These are phyloP conservation scores for Nakazawaea pomicola DNA, from an alignment of 805 yeast genomes.

Conservation along the genomic window DNA sequence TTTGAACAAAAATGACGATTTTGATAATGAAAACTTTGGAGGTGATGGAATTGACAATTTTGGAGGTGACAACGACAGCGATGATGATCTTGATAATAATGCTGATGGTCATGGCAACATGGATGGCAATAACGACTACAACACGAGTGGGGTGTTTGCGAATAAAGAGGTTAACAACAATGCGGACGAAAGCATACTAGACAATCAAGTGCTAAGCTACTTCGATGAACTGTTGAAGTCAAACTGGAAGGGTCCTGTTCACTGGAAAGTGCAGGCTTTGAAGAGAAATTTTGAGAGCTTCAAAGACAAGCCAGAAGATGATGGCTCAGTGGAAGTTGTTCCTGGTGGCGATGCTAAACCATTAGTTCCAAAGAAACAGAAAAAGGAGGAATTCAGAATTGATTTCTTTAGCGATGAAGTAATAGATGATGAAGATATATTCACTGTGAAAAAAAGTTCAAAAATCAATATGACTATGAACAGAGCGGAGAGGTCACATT, in stretches of 20 bases:
- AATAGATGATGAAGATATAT: conserved; percentile 30
- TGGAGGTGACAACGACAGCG: conserved; percentile 15
- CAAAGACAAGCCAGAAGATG: not conserved
- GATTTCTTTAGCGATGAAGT: conserved; percentile 25
- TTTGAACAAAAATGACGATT: conserved; percentile 13
- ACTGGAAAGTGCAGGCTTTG: conserved; percentile 72
- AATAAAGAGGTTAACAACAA: conserved; percentile 2
- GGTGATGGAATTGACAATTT: conserved; percentile 15
- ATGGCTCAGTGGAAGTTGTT: not conserved
- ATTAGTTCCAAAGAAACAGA: conserved; percentile 17
- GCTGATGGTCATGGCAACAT: conserved; percentile 17
- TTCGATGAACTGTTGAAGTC: conserved; percentile 64
- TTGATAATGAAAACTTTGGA: conserved; percentile 17
- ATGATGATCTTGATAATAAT: conserved; percentile 18
- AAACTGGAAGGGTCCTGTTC: conserved; percentile 85
- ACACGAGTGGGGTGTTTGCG: conserved; percentile 13
- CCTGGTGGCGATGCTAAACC: not conserved
- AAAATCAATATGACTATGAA: conserved; percentile 35
- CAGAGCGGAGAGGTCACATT: conserved; percentile 36
- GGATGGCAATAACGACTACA: conserved; percentile 13
- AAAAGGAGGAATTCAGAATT: conserved; percentile 21
- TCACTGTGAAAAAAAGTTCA: conserved; percentile 11
- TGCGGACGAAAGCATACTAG: conserved; percentile 24
- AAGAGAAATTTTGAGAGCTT: conserved; percentile 28
- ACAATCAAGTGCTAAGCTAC: conserved; percentile 67